Evolutionary conservation across 176 grass and related monocot species (phyloP), one percentile per base, ranked within the genome.

Genomic region (Melocanna baccifera): DNA sequence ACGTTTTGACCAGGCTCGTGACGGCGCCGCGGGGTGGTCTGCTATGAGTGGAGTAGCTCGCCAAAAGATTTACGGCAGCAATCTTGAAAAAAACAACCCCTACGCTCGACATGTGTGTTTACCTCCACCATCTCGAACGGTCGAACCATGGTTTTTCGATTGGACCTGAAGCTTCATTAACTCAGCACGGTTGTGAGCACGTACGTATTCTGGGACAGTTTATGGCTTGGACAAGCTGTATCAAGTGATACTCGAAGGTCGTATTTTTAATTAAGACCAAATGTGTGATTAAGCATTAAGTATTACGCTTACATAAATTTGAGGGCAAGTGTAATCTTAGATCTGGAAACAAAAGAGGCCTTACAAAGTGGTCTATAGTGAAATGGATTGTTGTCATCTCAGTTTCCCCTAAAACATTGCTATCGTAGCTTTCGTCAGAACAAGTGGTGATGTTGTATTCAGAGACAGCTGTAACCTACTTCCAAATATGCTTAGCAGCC

Each of bases 401-500:
- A 12, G 20, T 25, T 20, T 7, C 12, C 6, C 10, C 3, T n/a
- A 69, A 11, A 67, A 62, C 18, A 15, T 71, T 83, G 30, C 56
- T 55, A 28, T 87, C 52, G 0, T 65, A 30, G 23, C 79, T 87
- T 48, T 71, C 30, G 36, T 82, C 61, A 82, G 16, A 63, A 5
- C 30, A 12, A 23, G 51, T 61, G 78, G 22, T 29, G 18, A 48
- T 4, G 28, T 61, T 34, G 61, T 45, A 20, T 36, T 16, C 30
- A 11, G 4, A 59, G 20, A 82, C 79, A 83, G 22, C 62, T 76
- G 50, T 59, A 82, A 48, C 53, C 22, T 23, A 14, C 4, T 37
- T 67, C 52, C 62, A 87, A 82, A 30, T 62, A 83, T 28, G 71
- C 10, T 66, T 84, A 59, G 58, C 26, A 22, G 15, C 68, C 42